Evolutionary conservation across 192 early-diverging fungal species (phyloP), one percentile per base, ranked within the genome.

Genomic region (Rhizoclosmatium sp.): DNA sequence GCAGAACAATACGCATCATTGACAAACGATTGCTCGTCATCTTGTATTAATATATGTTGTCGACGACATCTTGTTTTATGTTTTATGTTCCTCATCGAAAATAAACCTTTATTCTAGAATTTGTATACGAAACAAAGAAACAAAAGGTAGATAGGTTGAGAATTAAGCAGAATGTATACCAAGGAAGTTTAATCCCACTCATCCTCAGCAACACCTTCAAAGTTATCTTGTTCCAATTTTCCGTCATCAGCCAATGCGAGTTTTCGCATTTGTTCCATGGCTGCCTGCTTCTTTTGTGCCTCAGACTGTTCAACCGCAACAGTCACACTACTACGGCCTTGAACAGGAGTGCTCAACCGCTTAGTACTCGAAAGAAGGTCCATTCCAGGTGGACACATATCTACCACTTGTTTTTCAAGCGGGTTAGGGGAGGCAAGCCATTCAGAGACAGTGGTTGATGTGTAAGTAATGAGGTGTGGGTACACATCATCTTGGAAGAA

Each of bases 401-500:
- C 75, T 2, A 76, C 69, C 39, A 78, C 69, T 42, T 46, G 4
- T 19, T 48, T 68, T 14, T 39, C 31, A 23, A 61, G 23, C 12
- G 41, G 12, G 23, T 47, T 46, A 19, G 60, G 4, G 23, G n/a
- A 9, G 16, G 4, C 39, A 10, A 7, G 9, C 75, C 75, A 76
- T 54, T 56, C 31, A 23, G 44, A 7, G 12, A 76, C n/a, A 54
- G 4, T 9, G 3, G 66, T 47, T 12, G 3, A 4, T 19, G 19
- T 48, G 9, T 60, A 4, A 41, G 41, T n/a, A 4, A 7, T 31
- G 45, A 76, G 23, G 42, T 82, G 87, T 0, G 91, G 85, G 83
- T 89, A 98, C 19, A 98, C 76, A 70, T 96, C 95, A 80, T 98
- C 95, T 80, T 98, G 95, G 81, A 98, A 98, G 60, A 82, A 95